Evolutionary conservation across 2,329 filamentous ascomycete genomes (phyloP).

Genomic region (Lachnellula subtilissima): DNA sequence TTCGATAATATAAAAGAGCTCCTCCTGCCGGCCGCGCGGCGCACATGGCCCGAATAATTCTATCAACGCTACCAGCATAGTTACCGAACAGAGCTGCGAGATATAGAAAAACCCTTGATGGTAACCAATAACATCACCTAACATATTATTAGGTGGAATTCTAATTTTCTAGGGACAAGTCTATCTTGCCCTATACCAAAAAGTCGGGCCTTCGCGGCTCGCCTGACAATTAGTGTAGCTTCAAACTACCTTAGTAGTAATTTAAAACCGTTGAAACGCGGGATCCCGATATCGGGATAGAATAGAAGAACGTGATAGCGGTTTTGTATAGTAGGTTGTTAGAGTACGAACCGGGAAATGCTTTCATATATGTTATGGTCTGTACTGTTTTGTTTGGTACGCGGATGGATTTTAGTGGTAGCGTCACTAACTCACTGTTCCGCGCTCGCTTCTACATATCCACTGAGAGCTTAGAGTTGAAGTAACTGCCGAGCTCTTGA

Average conservation of each 20-base stretch:
- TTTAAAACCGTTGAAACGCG: constrained; percentile 55
- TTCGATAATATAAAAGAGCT: no score
- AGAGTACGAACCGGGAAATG: constrained; percentile 76
- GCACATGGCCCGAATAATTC: no score
- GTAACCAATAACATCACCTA: no score
- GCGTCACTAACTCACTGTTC: constrained; percentile 73
- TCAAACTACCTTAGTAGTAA: constrained; percentile 52
- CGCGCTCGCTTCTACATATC: constrained; percentile 32
- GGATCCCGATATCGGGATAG: constrained; percentile 61
- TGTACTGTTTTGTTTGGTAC: background rate
- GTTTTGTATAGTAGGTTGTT: constrained; percentile 75
- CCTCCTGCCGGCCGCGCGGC: no score
- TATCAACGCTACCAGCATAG: no score
- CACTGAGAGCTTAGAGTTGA: constrained; percentile 29
- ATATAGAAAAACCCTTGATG: no score
- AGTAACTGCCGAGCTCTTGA: constrained; percentile 57
- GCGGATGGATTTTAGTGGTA: constrained; percentile 60
- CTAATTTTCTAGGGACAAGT: no score
- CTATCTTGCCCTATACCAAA: no score
- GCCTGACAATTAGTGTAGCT: no score
- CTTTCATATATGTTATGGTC: constrained; percentile 53
- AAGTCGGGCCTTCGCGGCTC: no score
- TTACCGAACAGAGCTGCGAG: no score
- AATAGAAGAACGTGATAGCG: constrained; percentile 67
- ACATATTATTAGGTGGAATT: no score